A percentile compares a stretch with the other conserved stretches of the same genome.
These are phyloP conservation scores for Colletotrichum spinosum DNA, from an alignment of 2,329 filamentous ascomycete genomes.

Conservation along the genomic window DNA sequence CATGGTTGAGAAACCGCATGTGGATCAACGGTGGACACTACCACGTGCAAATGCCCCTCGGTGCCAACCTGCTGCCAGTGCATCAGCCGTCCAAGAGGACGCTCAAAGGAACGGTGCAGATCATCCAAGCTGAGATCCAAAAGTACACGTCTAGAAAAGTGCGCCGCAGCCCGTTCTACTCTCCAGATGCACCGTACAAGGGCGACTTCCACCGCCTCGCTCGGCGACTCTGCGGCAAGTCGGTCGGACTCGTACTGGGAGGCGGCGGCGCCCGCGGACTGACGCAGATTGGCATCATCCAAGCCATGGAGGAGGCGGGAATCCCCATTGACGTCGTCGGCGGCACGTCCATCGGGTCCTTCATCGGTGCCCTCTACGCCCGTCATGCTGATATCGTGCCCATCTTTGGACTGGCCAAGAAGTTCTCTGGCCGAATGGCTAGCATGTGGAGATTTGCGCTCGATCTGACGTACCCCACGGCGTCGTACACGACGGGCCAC, in stretches of 20 bases:
- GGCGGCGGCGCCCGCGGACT: slow-evolving; percentile 94
- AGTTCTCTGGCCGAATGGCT: slow-evolving; percentile 98
- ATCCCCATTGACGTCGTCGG: slow-evolving; percentile 96
- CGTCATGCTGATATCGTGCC: slow-evolving; percentile 96
- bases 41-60: slow-evolving; percentile 95
- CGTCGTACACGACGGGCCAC: slow-evolving; percentile 97
- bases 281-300: slow-evolving; percentile 92
- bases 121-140: slow-evolving; percentile 95
- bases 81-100: slow-evolving; percentile 80
- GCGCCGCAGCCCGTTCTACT: slow-evolving; percentile 89
- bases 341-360: slow-evolving; percentile 95
- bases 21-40: slow-evolving; percentile 99
- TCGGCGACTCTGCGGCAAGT: slow-evolving; percentile 90
- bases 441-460: slow-evolving; percentile 99
- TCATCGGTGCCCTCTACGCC: slow-evolving; percentile 94
- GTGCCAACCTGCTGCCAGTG: slow-evolving; percentile 79
- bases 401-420: slow-evolving; percentile 96
- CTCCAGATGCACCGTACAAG: slow-evolving; percentile 92
- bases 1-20: slow-evolving; percentile 91
- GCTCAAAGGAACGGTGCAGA: slow-evolving; percentile 92
- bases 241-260: slow-evolving; percentile 92
- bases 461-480: slow-evolving; percentile 94
- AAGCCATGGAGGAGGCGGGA: slow-evolving; percentile 93
- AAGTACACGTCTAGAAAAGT: slow-evolving; percentile 96
- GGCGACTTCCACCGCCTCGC: slow-evolving; percentile 96